These are phyloP conservation scores for Cadophora luteo-olivacea DNA, from an alignment of 2,329 filamentous ascomycete genomes.

Conservation along the genomic window DNA sequence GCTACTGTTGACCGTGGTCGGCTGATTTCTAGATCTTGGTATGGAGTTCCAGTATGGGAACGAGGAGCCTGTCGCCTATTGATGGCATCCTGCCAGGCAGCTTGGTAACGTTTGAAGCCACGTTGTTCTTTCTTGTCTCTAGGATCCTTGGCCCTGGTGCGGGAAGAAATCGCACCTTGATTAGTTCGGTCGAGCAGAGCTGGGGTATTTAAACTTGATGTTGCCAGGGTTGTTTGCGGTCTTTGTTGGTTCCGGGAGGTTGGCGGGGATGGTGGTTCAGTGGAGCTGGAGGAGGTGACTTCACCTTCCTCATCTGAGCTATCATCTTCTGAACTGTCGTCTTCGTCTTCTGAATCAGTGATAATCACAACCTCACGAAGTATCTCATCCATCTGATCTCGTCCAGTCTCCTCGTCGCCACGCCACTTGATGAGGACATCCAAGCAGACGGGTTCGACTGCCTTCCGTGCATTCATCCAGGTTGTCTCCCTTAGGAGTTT, in stretches of 20 bases:
- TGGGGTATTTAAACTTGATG: not conserved
- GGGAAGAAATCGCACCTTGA: conserved; percentile 31
- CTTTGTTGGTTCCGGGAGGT: conserved; percentile 29
- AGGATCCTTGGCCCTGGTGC: conserved; percentile 32
- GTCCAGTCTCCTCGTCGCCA: conserved; percentile 72
- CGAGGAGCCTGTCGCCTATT: conserved; percentile 34
- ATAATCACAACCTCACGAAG: conserved; percentile 71
- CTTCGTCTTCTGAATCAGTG: conserved; percentile 45
- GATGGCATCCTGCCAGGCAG: conserved; percentile 45
- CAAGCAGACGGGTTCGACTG: conserved; percentile 65
- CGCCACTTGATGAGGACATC: conserved; percentile 75
- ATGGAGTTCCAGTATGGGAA: conserved; percentile 3
- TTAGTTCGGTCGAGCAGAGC: not conserved
- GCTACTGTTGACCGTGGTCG: conserved; percentile 6
- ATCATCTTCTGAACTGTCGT: conserved; percentile 31
- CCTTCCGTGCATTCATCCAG: conserved; percentile 65
- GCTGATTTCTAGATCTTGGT: not conserved
- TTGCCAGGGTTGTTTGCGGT: conserved; percentile 2
- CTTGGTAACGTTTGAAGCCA: conserved; percentile 45
- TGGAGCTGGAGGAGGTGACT: conserved; percentile 34
- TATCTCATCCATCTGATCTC: conserved; percentile 71
- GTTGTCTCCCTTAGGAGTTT: conserved; percentile 62
- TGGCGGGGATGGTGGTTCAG: conserved; percentile 26
- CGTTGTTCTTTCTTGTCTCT: conserved; percentile 38
- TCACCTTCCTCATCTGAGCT: conserved; percentile 38